Base-by-base conservation (phyloP, 768 basidiomycete species). In the Russula compacta region DNA sequence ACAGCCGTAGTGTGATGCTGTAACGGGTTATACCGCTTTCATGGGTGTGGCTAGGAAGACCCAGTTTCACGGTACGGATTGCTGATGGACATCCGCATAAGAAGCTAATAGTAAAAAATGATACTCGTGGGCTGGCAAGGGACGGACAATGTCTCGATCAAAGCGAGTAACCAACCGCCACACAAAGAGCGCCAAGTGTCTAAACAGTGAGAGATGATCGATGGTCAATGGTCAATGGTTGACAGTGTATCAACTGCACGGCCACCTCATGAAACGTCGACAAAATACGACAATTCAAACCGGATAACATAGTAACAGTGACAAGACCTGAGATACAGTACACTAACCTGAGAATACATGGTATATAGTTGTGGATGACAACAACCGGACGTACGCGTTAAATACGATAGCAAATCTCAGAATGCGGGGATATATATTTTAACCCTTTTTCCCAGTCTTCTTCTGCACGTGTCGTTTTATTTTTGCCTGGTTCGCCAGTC, bases 381-480 rank as follows among this genome's bases (percentile, higher is more conserved):
- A 44, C 11, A 29, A 8, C 17, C 17, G 19, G 11, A n/a, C 19
- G 33, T 53, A 57, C 49, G 33, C 17, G n/a, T 21, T 52, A 56
- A 52, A 51, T 52, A 53, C 59, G 59, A 60, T n/a, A 53, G 39
- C 51, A 53, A 35, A 47, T 42, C 44, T 24, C 29, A 42, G n/a
- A 33, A 53, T 42, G 8, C 36, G n/a, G 43, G 39, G 29, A 46
- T 19, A 35, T 44, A 40, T 50, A 39, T 15, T 32, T 58, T 39
- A 62, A 29, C 50, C 19, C 49, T 53, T 64, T 42, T 44, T 64
- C 21, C 50, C 61, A 6, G 24, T 14, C 51, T 58, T 66, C 49
- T 66, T 68, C 35, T 69, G 66, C 49, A 66, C 67, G 44, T 70
- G 70, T 56, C 69, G 68, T 59, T 68, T 71, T n/a, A 68, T 71